Base-by-base conservation (phyloP, 352 stramenopile genomes). In the Phytophthora pseudosyringae region DNA sequence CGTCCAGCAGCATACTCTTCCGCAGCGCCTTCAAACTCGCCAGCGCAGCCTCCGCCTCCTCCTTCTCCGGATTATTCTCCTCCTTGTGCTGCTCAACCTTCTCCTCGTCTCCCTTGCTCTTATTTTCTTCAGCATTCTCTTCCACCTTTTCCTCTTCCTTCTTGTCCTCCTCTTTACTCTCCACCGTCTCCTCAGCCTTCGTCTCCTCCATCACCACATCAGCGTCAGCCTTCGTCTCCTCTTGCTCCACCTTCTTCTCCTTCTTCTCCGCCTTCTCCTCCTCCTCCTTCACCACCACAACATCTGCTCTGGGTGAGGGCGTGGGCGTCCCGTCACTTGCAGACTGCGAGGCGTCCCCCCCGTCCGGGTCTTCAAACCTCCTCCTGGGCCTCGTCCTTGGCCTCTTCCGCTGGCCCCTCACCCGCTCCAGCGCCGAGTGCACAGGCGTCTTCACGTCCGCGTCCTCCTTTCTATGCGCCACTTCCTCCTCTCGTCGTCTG, bases 1-100 rank as follows among this genome's bases (percentile, higher is more conserved):
- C 83, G 33, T 93, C 85, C 18, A 91, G 78, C 70, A 93, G 63
- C 85, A 93, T 88, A 52, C 57, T 86, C 44, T 78, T 76, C n/a
- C 82, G 78, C 32, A 93, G 48, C 8, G 65, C 64, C 28, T 72
- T 72, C n/a, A 92, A 67, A 18, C 75, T 77, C 25, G 69, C 64
- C 8, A 87, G 64, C 21, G 83, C 77, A 41, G 71, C 69, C 46
- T 83, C 66, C 0, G 73, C 67, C 26, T 81, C 76, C 21, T 70
- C 59, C 44, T 71, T 69, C 40, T 64, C 39, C 5, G 51, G 47
- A 25, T 49, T 74, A 66, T 18, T 52, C 40, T 28, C 51, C 31
- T 73, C 21, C 46, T 43, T 32, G 55, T 50, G 21, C 35, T 40
- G 38, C 3, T 48, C 32, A 18, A 40, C 29, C 46, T 38, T 26